Percentiles rank a stretch among this genome's conserved stretches.
Evolutionary conservation across 139 green algal genomes (phyloP).

Genomic region (Chlorella sp.): DNA sequence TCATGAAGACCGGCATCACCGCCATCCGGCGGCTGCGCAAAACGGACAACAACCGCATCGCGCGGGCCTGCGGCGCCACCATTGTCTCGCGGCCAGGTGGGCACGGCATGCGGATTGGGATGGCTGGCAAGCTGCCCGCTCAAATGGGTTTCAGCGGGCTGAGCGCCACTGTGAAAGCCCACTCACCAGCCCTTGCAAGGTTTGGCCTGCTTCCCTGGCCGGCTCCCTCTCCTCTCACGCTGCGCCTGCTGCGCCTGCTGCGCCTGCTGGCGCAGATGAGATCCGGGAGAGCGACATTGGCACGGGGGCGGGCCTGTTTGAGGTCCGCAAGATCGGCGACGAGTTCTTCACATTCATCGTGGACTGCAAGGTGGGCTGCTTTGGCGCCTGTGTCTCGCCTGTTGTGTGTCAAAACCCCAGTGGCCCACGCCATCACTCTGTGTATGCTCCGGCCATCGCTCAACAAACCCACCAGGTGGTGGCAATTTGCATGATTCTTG

Average conservation of each 20-base stretch:
- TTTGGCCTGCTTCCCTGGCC: too few species aligned
- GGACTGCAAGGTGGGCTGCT: constrained; percentile 81
- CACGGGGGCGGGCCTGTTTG: constrained; percentile 93
- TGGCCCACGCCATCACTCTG: too few species aligned
- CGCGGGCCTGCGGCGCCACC: constrained; percentile 90
- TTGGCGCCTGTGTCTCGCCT: too few species aligned
- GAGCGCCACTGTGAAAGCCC: too few species aligned
- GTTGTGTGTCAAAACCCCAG: too few species aligned
- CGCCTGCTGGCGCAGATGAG: constrained; percentile 74
- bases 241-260: neutral
- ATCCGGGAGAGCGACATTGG: constrained; percentile 93
- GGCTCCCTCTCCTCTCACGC: too few species aligned
- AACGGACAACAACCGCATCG: constrained; percentile 99
- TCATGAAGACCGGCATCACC: constrained; percentile 90
- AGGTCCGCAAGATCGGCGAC: constrained; percentile 98
- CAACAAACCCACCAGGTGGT: too few species aligned
- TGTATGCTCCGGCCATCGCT: too few species aligned
- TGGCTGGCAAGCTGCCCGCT: neutral
- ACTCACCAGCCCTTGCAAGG: too few species aligned
- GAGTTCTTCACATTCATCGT: constrained; percentile 99
- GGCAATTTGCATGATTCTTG: too few species aligned
- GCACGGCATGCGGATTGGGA: neutral
- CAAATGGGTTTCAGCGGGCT: too few species aligned
- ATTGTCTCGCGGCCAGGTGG: constrained; percentile 76
- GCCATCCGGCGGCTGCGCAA: constrained; percentile 98